A percentile compares a stretch with the other conserved stretches of the same genome.
Evolutionary conservation across 2,329 filamentous ascomycete genomes (phyloP).

Genomic region (Pseudocercospora musae): DNA sequence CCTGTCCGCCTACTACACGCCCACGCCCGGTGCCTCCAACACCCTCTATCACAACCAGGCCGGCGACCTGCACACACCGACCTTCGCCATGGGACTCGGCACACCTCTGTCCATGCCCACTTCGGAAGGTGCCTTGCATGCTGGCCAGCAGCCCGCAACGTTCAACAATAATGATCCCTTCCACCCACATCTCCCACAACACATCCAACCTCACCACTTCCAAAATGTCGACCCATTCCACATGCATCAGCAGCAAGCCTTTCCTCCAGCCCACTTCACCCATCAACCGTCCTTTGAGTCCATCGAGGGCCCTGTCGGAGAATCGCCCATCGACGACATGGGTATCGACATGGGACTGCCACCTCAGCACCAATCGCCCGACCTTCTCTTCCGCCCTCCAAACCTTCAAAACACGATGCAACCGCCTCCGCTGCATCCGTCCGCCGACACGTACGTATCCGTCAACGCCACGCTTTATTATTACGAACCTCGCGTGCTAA

Average conservation of each 20-base stretch:
- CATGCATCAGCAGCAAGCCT: slow-evolving; percentile 54
- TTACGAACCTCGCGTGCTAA: slow-evolving; percentile 16
- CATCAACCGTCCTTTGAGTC: slow-evolving; percentile 77
- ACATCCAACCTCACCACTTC: slow-evolving; percentile 53
- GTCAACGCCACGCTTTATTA: not conserved
- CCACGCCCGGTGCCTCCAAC: slow-evolving; percentile 76
- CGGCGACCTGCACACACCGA: slow-evolving; percentile 76
- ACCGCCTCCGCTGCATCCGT: slow-evolving; percentile 37
- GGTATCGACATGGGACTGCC: slow-evolving; percentile 56
- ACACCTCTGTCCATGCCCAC: slow-evolving; percentile 81
- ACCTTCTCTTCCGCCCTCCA: slow-evolving; percentile 57
- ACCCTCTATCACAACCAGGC: slow-evolving; percentile 79
- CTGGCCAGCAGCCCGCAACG: slow-evolving; percentile 55
- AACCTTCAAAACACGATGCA: slow-evolving; percentile 48
- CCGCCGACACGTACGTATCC: slow-evolving; percentile 48
- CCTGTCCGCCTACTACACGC: slow-evolving; percentile 79
- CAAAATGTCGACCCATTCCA: slow-evolving; percentile 69
- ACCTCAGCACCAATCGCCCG: slow-evolving; percentile 58
- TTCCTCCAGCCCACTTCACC: slow-evolving; percentile 75
- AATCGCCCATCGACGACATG: slow-evolving; percentile 60
- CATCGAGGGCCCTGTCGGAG: slow-evolving; percentile 63
- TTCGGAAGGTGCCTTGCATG: slow-evolving; percentile 62
- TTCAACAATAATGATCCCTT: slow-evolving; percentile 66
- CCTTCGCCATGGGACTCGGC: slow-evolving; percentile 59
- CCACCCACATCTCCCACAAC: slow-evolving; percentile 57